These are phyloP conservation scores for Aspergillus steynii DNA, from an alignment of 495 filamentous ascomycete genomes.

Conservation along the genomic window DNA sequence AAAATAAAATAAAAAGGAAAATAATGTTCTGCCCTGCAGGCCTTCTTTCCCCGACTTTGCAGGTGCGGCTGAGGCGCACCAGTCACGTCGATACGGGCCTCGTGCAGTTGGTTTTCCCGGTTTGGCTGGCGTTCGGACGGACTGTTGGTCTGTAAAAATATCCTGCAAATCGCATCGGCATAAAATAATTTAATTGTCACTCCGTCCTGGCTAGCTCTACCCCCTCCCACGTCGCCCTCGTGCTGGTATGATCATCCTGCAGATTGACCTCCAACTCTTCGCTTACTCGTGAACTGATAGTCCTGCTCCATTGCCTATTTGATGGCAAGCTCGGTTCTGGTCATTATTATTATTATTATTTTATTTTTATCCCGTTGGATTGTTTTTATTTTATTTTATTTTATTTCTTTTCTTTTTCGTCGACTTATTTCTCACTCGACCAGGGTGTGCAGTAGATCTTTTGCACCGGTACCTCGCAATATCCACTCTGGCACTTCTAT, in stretches of 20 bases:
- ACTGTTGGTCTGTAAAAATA: neutral
- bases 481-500: conserved; percentile 13
- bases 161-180: neutral
- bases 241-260: conserved; percentile 21
- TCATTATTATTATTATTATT: neutral
- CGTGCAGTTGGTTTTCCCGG: conserved; percentile 8
- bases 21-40: conserved; percentile 18
- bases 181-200: neutral
- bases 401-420: neutral
- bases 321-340: neutral
- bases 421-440: neutral
- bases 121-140: neutral
- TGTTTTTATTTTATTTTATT: neutral
- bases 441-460: conserved; percentile 11
- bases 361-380: neutral
- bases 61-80: conserved; percentile 25
- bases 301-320: neutral
- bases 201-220: neutral
- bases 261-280: conserved; percentile 18
- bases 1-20: conserved; percentile 15
- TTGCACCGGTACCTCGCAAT: conserved; percentile 10
- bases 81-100: conserved; percentile 10
- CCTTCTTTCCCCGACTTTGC: conserved; percentile 18
- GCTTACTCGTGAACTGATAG: conserved; percentile 9
- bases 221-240: conserved; percentile 5